phyloP scores from a whole-genome alignment of 192 early-diverging fungal species.

The Piromyces finnis region DNA sequence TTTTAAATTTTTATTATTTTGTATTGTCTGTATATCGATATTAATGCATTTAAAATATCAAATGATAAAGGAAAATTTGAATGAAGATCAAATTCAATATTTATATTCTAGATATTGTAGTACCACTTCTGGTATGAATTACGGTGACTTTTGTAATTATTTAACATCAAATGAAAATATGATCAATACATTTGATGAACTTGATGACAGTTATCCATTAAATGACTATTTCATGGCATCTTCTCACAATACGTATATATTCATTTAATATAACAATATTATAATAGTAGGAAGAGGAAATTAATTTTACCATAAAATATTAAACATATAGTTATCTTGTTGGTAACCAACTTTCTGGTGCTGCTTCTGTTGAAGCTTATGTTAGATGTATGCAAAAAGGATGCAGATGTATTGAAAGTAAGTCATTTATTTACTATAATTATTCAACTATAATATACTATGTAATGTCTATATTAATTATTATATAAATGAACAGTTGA shows the following conservation, averaged over 20 bases:
- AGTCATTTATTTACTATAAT: no score
- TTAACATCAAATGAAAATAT: neutral
- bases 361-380: constrained; percentile 69
- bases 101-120: neutral
- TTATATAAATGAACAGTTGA: constrained; percentile 37
- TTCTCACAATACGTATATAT: constrained; percentile 66
- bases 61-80: neutral
- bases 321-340: constrained; percentile 32
- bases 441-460: no score
- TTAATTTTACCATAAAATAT: neutral
- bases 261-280: no score
- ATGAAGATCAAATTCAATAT: neutral
- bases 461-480: neutral
- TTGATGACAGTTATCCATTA: constrained; percentile 20
- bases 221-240: constrained; percentile 69
- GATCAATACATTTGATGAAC: neutral
- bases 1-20: no score
- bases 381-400: constrained; percentile 68
- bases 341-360: constrained; percentile 62
- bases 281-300: no score
- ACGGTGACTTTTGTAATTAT: neutral
- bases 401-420: constrained; percentile 72
- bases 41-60: no score
- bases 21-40: no score
- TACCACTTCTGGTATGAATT: neutral